Percentiles rank a stretch among this genome's conserved stretches.
These are phyloP conservation scores for Fragilaria crotonensis DNA, from an alignment of 108 stramenopile genomes.

Conservation along the genomic window DNA sequence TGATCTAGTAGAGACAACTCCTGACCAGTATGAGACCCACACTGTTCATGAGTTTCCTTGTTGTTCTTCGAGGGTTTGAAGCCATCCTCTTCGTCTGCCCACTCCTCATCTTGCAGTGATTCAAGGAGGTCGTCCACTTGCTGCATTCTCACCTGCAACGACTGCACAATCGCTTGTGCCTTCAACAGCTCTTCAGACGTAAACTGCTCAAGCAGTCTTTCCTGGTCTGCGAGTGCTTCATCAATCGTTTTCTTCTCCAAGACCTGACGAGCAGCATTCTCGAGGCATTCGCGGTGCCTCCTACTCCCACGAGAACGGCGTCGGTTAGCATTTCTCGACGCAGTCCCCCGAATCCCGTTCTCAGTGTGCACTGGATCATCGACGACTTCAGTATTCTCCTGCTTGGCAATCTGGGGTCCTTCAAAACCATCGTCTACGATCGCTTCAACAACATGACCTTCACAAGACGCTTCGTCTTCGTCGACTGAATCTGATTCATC, in stretches of 20 bases:
- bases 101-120: conserved; percentile 43
- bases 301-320: not conserved
- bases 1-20: conserved; percentile 38
- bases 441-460: not conserved
- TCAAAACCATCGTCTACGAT: not conserved
- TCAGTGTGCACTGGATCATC: not conserved
- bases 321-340: not conserved
- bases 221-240: not conserved
- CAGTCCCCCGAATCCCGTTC: too few species aligned
- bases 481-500: not conserved
- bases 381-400: not conserved
- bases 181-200: conserved; percentile 20
- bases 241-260: not conserved
- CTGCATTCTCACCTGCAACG: conserved; percentile 27
- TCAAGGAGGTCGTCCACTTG: conserved; percentile 42
- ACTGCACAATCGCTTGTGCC: conserved; percentile 28
- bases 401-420: not conserved
- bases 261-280: not conserved
- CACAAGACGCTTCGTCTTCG: not conserved
- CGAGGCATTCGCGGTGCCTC: not conserved
- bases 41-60: not conserved
- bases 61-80: not conserved
- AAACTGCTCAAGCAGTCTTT: not conserved
- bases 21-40: not conserved
- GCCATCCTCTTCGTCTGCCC: conserved; percentile 45